A percentile compares a stretch with the other conserved stretches of the same genome.
These are phyloP conservation scores for Candida sp. DNA, from an alignment of 1,139 yeast genomes.

Conservation along the genomic window DNA sequence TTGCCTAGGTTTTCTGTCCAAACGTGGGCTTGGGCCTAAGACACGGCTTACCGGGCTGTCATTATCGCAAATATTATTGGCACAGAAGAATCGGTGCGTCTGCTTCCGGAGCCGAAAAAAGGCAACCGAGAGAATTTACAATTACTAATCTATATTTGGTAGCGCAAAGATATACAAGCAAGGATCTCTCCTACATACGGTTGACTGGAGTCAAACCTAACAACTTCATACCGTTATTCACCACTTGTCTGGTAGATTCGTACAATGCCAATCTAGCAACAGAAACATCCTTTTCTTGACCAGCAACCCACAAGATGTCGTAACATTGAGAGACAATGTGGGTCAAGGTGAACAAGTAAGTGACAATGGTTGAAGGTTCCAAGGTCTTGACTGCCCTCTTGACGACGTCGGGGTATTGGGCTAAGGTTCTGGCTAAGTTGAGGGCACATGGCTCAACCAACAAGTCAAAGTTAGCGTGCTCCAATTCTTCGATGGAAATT, in stretches of 20 bases:
- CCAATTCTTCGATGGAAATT: conserved; percentile 49
- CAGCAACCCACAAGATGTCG: conserved; percentile 97
- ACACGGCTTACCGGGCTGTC: not conserved
- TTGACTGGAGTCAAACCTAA: conserved; percentile 97
- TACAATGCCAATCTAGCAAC: conserved; percentile 93
- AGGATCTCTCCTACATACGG: conserved; percentile 70
- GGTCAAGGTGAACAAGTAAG: conserved; percentile 89
- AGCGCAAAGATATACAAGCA: not conserved
- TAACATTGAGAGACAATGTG: conserved; percentile 96
- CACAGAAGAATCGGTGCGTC: not conserved
- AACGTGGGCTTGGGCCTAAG: not conserved
- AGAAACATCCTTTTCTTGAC: conserved; percentile 89
- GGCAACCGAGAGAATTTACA: not conserved
- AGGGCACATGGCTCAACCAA: conserved; percentile 80
- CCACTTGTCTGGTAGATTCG: conserved; percentile 87
- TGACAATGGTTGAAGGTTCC: conserved; percentile 95
- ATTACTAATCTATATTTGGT: not conserved
- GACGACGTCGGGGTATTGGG: conserved; percentile 92
- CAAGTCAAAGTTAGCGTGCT: conserved; percentile 68
- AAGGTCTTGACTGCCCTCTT: conserved; percentile 82
- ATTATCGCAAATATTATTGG: conserved; percentile 1
- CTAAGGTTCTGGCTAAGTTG: conserved; percentile 74
- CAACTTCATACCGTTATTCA: conserved; percentile 89
- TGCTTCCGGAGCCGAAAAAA: not conserved
- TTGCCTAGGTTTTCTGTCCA: too few species aligned